These are phyloP conservation scores for Penicillium macrosclerotiorum DNA, from an alignment of 495 filamentous ascomycete genomes.

Conservation along the genomic window DNA sequence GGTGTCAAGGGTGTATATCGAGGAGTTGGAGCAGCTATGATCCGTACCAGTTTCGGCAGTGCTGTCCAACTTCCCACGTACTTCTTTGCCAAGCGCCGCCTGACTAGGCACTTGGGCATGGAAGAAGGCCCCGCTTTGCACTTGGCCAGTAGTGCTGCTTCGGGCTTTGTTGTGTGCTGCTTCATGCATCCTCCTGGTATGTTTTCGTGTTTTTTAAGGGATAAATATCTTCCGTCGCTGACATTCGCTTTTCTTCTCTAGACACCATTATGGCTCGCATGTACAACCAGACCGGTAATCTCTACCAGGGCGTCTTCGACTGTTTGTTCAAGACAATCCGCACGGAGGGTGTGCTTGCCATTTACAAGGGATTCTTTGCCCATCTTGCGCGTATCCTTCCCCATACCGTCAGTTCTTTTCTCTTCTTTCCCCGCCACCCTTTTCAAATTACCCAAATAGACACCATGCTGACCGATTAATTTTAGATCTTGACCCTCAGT, in stretches of 20 bases:
- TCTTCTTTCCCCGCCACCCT: no score
- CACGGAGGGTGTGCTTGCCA: constrained; percentile 87
- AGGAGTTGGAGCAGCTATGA: constrained; percentile 92
- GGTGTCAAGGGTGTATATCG: constrained; percentile 82
- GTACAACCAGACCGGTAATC: constrained; percentile 98
- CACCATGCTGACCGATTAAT: no score
- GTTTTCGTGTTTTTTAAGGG: background rate
- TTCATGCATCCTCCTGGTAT: constrained; percentile 96
- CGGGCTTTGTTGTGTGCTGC: constrained; percentile 94
- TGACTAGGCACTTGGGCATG: constrained; percentile 80
- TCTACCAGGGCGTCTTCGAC: constrained; percentile 90
- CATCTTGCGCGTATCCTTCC: constrained; percentile 92
- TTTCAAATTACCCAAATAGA: no score
- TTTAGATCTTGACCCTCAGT: constrained; percentile 79
- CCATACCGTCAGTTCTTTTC: constrained; percentile 76
- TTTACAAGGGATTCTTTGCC: constrained; percentile 97
- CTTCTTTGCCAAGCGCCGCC: constrained; percentile 90
- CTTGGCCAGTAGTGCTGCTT: constrained; percentile 81
- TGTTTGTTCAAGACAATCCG: constrained; percentile 86
- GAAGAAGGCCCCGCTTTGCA: constrained; percentile 89
- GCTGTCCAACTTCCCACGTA: constrained; percentile 97
- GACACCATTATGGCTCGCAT: constrained; percentile 98
- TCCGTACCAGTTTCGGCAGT: constrained; percentile 91
- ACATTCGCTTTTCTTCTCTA: constrained; percentile 32
- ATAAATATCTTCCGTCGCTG: constrained; percentile 5